Percentiles rank a stretch among this genome's conserved stretches.
Evolutionary conservation across 2,329 filamentous ascomycete genomes (phyloP).

Genomic region (Camillea tinctor): DNA sequence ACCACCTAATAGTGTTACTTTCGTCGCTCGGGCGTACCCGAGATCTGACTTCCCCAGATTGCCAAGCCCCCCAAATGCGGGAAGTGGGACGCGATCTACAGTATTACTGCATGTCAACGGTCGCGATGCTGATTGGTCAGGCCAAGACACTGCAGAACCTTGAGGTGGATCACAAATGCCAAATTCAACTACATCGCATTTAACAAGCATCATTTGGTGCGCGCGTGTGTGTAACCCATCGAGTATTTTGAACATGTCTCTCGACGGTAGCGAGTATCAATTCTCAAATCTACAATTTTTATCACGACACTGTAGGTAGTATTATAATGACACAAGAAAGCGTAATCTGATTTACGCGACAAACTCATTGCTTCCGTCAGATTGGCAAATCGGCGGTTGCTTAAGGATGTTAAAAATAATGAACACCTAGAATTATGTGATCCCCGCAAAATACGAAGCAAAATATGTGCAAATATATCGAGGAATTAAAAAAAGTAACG

Average conservation of each 20-base stretch:
- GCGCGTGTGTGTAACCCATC: neutral
- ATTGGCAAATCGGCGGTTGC: too few relatives aligned
- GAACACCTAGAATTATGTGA: too few relatives aligned
- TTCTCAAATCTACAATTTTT: too few relatives aligned
- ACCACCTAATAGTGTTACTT: neutral
- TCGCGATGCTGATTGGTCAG: conserved; percentile 12
- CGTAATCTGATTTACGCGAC: too few relatives aligned
- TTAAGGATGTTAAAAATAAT: too few relatives aligned
- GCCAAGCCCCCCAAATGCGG: conserved; percentile 4
- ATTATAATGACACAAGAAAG: too few relatives aligned
- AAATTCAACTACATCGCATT: conserved; percentile 14
- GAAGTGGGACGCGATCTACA: neutral
- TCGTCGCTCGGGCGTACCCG: conserved; percentile 12
- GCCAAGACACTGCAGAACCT: conserved; percentile 6
- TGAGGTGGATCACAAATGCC: conserved; percentile 4
- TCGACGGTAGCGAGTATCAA: neutral
- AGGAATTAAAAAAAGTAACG: too few relatives aligned
- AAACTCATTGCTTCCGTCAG: too few relatives aligned
- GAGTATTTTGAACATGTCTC: neutral
- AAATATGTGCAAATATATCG: too few relatives aligned
- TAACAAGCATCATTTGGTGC: neutral
- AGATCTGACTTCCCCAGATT: conserved; percentile 2
- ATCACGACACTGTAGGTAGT: too few relatives aligned
- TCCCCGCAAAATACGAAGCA: too few relatives aligned
- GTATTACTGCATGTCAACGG: conserved; percentile 1